These are phyloP conservation scores for Suillus variegatus DNA, from an alignment of 768 basidiomycete species.

Conservation along the genomic window DNA sequence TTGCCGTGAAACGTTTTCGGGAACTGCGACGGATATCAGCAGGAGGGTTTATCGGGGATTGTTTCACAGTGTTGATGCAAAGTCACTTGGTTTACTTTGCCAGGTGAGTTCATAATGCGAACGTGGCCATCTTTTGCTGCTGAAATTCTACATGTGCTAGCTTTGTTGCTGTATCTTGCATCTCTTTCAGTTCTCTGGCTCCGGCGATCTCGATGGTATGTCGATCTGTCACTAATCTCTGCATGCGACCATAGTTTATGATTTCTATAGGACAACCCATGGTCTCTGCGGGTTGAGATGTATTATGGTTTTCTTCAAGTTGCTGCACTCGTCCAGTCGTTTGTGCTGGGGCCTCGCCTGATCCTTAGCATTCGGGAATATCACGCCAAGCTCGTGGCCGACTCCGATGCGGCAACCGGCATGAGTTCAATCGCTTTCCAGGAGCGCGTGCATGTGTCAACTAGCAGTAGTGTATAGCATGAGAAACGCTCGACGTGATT, in stretches of 20 bases:
- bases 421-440: neutral
- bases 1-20: neutral
- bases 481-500: neutral
- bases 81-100: neutral
- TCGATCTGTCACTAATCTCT: neutral
- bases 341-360: neutral
- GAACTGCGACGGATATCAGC: neutral
- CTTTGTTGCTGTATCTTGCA: neutral
- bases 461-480: neutral
- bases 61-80: neutral
- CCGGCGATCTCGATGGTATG: neutral
- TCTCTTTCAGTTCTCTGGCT: neutral
- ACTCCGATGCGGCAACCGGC: neutral
- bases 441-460: neutral
- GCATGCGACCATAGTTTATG: neutral
- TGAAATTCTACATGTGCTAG: neutral
- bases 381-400: neutral
- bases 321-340: neutral
- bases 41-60: neutral
- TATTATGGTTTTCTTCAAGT: neutral
- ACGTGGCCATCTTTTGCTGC: neutral
- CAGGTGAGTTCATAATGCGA: neutral
- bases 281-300: neutral
- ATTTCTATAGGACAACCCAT: neutral
- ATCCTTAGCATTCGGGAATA: neutral